Percentiles rank a stretch among this genome's conserved stretches.
These are phyloP conservation scores for Kockiozyma suomiensis DNA, from an alignment of 805 yeast species.

Conservation along the genomic window DNA sequence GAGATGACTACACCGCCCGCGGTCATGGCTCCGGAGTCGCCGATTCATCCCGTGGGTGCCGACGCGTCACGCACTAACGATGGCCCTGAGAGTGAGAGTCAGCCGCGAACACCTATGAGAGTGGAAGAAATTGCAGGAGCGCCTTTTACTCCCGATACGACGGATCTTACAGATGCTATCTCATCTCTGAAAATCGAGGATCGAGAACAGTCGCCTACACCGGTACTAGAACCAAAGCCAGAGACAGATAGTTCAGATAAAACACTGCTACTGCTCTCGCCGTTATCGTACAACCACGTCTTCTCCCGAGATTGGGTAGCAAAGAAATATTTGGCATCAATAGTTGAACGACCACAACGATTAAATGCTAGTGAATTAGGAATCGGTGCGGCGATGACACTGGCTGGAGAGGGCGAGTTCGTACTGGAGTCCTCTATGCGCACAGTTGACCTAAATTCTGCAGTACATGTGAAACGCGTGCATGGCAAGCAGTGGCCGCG, in stretches of 20 bases:
- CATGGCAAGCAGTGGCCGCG: slow-evolving; percentile 79
- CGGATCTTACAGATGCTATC: not conserved
- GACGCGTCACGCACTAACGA: slow-evolving; percentile 2
- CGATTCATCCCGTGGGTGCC: not conserved
- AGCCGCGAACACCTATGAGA: slow-evolving; percentile 3
- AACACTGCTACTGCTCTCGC: slow-evolving; percentile 61
- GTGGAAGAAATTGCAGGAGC: not conserved
- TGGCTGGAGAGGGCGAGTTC: slow-evolving; percentile 57
- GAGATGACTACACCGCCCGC: slow-evolving; percentile 3
- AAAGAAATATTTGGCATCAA: slow-evolving; percentile 62
- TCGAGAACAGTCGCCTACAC: not conserved
- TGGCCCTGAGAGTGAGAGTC: slow-evolving; percentile 2
- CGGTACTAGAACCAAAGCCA: not conserved
- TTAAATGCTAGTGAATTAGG: slow-evolving; percentile 77
- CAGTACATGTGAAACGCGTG: slow-evolving; percentile 61
- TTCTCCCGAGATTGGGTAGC: slow-evolving; percentile 79
- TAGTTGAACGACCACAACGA: slow-evolving; percentile 83
- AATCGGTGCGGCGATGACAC: slow-evolving; percentile 69
- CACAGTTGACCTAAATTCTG: slow-evolving; percentile 38
- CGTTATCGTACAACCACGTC: slow-evolving; percentile 68
- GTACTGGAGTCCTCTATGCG: slow-evolving; percentile 12
- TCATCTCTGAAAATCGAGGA: slow-evolving; percentile 1
- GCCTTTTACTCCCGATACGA: not conserved
- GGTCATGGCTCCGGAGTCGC: not conserved
- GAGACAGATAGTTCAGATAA: not conserved